Percentiles rank a stretch among this genome's conserved stretches.
Conservation (phyloP, 208 protist genomes). For the Acanthamoeba sp. region DNA sequence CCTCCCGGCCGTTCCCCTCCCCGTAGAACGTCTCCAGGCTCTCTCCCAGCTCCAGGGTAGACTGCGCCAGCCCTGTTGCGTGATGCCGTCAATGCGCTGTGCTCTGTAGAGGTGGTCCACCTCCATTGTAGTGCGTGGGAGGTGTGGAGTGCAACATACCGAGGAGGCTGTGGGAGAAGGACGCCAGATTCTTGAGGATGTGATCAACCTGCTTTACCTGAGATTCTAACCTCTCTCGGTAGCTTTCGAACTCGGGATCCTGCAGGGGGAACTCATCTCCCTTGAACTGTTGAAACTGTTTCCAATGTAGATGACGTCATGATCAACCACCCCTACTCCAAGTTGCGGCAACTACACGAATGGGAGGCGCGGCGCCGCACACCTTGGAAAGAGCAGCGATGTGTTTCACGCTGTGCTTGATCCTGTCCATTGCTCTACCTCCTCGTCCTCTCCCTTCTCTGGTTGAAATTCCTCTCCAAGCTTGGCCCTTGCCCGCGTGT, state of each 20-base stretch:
- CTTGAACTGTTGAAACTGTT: conserved; percentile 18
- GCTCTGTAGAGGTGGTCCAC: not conserved
- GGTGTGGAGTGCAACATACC: not conserved
- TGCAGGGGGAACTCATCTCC: not conserved
- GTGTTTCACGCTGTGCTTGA: not conserved
- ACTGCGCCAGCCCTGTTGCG: not conserved
- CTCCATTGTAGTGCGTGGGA: not conserved
- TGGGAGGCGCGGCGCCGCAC: too few species aligned
- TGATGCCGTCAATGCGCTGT: too few species aligned
- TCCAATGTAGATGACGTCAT: too few species aligned
- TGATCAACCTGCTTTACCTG: conserved; percentile 58
- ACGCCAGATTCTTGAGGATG: not conserved
- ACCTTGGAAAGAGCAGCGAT: not conserved
- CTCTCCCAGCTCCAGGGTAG: not conserved
- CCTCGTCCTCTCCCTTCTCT: too few species aligned
- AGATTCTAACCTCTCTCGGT: not conserved
- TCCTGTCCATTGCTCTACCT: not conserved
- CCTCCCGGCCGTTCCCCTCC: not conserved
- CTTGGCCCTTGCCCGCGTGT: too few species aligned
- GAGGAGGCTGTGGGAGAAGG: not conserved
- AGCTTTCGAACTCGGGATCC: not conserved
- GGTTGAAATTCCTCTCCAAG: too few species aligned
- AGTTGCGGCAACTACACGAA: too few species aligned
- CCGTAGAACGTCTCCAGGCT: conserved; percentile 31
- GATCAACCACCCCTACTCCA: too few species aligned